Conservation (phyloP, 2,329 filamentous ascomycete species). For the Cercospora sp. region DNA sequence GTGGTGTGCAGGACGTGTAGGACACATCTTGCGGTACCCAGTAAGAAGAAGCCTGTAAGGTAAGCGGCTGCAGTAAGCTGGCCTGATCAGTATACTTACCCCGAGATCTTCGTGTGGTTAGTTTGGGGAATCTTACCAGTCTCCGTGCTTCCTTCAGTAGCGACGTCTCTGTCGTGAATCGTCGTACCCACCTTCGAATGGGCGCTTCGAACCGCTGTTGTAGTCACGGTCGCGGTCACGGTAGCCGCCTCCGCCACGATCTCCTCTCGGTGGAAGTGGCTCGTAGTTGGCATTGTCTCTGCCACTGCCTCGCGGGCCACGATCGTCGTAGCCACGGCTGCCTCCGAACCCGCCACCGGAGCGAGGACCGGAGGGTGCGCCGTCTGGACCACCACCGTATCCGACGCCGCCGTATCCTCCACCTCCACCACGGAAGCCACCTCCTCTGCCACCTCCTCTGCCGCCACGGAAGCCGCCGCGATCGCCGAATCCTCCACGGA, state of each 20-base stretch:
- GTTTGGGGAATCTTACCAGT: constrained; percentile 27
- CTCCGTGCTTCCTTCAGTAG: constrained; percentile 46
- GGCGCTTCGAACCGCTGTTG: constrained; percentile 56
- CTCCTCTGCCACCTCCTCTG: constrained; percentile 49
- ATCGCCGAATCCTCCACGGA: constrained; percentile 55
- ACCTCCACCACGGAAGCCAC: constrained; percentile 41
- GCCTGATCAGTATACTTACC: constrained; percentile 32
- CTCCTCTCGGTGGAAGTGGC: constrained; percentile 69
- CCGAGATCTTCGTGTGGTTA: constrained; percentile 11
- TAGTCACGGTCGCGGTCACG: constrained; percentile 42
- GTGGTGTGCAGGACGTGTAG: constrained; percentile 17
- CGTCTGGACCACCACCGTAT: constrained; percentile 48
- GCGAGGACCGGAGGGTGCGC: constrained; percentile 51
- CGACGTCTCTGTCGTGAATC: constrained; percentile 65
- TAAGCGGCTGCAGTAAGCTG: constrained; percentile 25
- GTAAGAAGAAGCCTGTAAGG: constrained; percentile 10
- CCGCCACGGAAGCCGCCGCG: constrained; percentile 56
- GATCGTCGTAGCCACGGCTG: constrained; percentile 36
- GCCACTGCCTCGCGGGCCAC: constrained; percentile 40
- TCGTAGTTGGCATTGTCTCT: constrained; percentile 74
- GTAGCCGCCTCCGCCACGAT: constrained; percentile 50
- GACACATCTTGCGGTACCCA: constrained; percentile 4
- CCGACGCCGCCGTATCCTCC: constrained; percentile 41
- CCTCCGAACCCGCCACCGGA: constrained; percentile 40
- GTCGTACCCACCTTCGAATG: constrained; percentile 77